phyloP scores from a whole-genome alignment of 139 green algal species.

The Medakamo hakoo region DNA sequence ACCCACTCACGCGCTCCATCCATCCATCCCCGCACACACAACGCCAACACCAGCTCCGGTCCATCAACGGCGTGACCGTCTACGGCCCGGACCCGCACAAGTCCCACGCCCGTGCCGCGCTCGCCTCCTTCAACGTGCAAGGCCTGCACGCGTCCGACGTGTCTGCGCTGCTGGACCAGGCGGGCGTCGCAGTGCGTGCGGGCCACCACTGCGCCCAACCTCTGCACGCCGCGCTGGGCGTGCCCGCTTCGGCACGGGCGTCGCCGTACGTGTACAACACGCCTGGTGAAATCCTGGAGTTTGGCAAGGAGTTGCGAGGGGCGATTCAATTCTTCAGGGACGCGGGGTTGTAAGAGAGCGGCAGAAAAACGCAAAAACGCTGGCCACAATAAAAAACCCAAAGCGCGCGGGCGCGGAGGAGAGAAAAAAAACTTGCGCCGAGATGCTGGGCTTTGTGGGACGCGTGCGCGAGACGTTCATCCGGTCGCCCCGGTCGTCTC shows the following conservation, averaged over 20 bases:
- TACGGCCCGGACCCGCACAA: constrained; percentile 64
- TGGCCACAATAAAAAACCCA: too few relatives aligned
- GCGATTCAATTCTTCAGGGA: constrained; percentile 75
- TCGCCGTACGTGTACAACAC: constrained; percentile 95
- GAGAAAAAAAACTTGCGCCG: too few relatives aligned
- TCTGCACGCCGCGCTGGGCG: constrained; percentile 69
- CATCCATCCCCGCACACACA: too few relatives aligned
- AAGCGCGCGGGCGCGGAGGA: too few relatives aligned
- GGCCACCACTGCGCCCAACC: constrained; percentile 98
- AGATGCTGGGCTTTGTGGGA: too few relatives aligned
- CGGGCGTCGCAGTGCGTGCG: constrained; percentile 75
- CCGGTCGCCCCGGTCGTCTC: too few relatives aligned
- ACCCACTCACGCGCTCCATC: too few relatives aligned
- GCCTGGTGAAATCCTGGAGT: constrained; percentile 66
- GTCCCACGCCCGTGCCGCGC: constrained; percentile 40
- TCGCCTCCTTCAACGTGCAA: constrained; percentile 90
- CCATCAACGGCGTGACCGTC: constrained; percentile 50
- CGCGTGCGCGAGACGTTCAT: too few relatives aligned
- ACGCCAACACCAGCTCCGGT: constrained; percentile 35
- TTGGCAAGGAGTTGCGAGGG: constrained; percentile 64
- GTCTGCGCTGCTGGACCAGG: constrained; percentile 72
- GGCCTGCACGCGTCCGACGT: constrained; percentile 91
- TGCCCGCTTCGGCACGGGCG: constrained; percentile 63
- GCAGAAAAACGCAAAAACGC: too few relatives aligned
- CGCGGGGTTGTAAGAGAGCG: background rate